These are phyloP conservation scores for Fusarium cyanostomum DNA, from an alignment of 2,329 filamentous ascomycete species.

Conservation along the genomic window DNA sequence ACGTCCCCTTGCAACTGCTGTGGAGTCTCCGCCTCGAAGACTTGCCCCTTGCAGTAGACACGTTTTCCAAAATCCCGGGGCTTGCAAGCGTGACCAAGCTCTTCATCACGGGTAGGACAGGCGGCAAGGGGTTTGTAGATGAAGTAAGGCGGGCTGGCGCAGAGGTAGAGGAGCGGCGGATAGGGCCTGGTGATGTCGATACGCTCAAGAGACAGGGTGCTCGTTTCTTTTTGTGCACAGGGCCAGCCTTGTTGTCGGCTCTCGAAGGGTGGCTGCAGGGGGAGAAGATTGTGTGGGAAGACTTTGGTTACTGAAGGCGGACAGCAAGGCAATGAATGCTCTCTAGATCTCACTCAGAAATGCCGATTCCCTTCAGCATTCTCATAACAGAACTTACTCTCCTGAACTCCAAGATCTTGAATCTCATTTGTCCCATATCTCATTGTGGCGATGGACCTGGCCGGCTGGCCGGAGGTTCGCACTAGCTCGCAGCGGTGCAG, in stretches of 20 bases:
- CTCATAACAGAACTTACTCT: neutral
- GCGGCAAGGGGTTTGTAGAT: slow-evolving; percentile 49
- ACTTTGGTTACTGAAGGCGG: slow-evolving; percentile 64
- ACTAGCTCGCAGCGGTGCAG: slow-evolving; percentile 23
- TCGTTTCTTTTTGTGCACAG: slow-evolving; percentile 63
- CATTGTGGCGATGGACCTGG: neutral
- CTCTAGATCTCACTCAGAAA: too few species aligned
- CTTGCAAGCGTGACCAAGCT: slow-evolving; percentile 64
- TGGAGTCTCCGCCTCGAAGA: slow-evolving; percentile 75
- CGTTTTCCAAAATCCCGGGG: slow-evolving; percentile 60
- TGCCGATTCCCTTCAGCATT: neutral
- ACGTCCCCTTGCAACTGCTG: slow-evolving; percentile 62
- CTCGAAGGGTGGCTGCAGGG: slow-evolving; percentile 63
- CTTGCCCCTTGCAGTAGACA: slow-evolving; percentile 68
- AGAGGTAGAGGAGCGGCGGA: slow-evolving; percentile 50
- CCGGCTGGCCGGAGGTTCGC: slow-evolving; percentile 24
- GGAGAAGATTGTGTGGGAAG: slow-evolving; percentile 66
- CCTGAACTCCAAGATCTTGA: neutral
- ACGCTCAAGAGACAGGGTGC: slow-evolving; percentile 50
- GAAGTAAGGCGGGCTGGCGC: slow-evolving; percentile 49
- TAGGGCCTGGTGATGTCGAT: slow-evolving; percentile 55
- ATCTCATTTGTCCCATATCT: neutral
- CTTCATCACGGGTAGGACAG: slow-evolving; percentile 68
- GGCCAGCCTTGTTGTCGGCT: slow-evolving; percentile 52
- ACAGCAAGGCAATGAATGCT: neutral